Base-by-base conservation (phyloP, 352 stramenopile species). In the Phytophthora rubi region DNA sequence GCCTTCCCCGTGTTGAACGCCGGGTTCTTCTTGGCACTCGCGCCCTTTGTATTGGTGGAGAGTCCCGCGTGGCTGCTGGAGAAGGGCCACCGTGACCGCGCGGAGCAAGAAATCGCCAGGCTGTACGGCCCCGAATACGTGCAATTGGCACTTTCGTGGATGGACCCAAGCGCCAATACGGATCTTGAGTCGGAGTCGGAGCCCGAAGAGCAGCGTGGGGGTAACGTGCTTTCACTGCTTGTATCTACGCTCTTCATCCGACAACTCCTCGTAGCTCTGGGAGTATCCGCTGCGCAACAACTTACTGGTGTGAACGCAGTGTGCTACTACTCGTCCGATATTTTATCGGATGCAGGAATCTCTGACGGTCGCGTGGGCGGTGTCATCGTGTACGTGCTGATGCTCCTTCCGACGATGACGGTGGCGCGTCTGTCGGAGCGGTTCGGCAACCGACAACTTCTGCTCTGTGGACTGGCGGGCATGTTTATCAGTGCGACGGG, bases 221-320 rank as follows among this genome's bases (percentile, higher is more conserved):
- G 54, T 26, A 42, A 54, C 26, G 54, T 47, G 8, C 47, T 75
- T 3, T 69, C 55, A 47, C 55, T 59, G 15, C 18, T 68, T 8
- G 21, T 71, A 18, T 65, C 71, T 26, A 58, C 55, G 37, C 47
- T 80, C 18, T 75, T 82, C 45, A 76, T 78, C 16, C 48, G 67
- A 4, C 81, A 89, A 54, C 56, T 85, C 0, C 54, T 89, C 3
- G 65, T 82, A 4, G 81, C 80, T 2, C 70, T 85, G 3, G 74
- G 65, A 0, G 61, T 89, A 18, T 72, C 75, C 8, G 62, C 62
- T 47, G 73, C 74, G 9, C 81, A 89, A 42, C 82, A 91, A 48
- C 71, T 91, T 45, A 84, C 82, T 0, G 84, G 84, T 13, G 86
- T 92, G 53, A 89, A 90, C 62, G 79, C 76, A 15, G 76, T 90